Base-by-base conservation (phyloP, 495 filamentous ascomycete genomes). In the Penicillium herquei region DNA sequence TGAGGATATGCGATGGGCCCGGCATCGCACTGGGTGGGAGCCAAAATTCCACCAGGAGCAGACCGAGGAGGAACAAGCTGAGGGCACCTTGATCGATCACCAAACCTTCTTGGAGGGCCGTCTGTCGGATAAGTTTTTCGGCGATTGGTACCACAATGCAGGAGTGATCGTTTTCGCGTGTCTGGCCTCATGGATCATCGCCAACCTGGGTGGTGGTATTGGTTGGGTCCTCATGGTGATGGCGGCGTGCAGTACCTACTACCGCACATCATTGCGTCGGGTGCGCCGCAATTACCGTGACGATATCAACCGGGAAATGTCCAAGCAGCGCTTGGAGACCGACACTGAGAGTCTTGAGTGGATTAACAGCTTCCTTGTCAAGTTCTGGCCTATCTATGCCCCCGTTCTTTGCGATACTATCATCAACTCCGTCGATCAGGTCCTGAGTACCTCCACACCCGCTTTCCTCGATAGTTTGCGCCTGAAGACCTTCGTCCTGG, bases 321-420 rank as follows among this genome's bases (percentile, higher is more conserved):
- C 89, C 32, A 91, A 97, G 69, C 84, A 84, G 65, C 89, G 82
- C 54, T 75, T 99, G 52, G 94, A 98, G 60, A 95, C 88, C 8
- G 95, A 99, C 65, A 87, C 84, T 26, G 94, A 99, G 72, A 93
- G 87, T 62, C 73, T 99, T 37, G 94, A 99, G 69, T 99, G 94
- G 94, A 97, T 99, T 63, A 99, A 99, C 78, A 95, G 92, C 69
- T 98, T 98, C 75, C 59, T 98, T 59, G 86, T 94, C 69, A 99
- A 98, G 70, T 98, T 99, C 75, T 99, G 94, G 94, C 94, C 94
- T 17, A 99, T 99, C 63, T 98, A 94, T 68, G 89, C 91, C 42
- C 94, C 94, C 1, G 90, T 97, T 18, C 83, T 99, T 10, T 92
- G 91, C 44, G 84, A 93, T 51, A 94, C 91, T 11, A 85, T 99